Percentiles rank a stretch among this genome's conserved stretches.
These are phyloP conservation scores for Rhododendron kiyosumense DNA, from an alignment of 148 eudicot genomes.

Conservation along the genomic window DNA sequence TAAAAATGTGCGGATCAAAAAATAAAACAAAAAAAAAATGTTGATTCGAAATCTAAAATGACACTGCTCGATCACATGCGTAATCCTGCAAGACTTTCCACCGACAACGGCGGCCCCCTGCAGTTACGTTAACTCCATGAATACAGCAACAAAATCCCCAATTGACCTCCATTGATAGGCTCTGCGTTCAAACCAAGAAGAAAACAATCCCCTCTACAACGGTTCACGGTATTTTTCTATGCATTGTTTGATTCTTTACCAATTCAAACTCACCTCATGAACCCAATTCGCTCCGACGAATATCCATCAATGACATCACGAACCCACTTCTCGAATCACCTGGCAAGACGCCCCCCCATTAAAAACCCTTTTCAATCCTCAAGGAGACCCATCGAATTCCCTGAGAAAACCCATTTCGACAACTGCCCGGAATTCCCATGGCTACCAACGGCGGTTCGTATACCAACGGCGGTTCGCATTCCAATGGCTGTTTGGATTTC, in stretches of 20 bases:
- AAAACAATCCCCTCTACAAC: neutral
- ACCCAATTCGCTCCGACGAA: neutral
- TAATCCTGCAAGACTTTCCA: neutral
- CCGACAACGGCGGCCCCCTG: neutral
- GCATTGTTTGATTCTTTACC: too few relatives aligned
- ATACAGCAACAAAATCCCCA: neutral
- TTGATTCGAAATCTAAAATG: neutral
- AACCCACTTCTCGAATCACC: neutral
- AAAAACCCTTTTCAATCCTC: neutral
- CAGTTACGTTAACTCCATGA: neutral
- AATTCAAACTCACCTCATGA: too few relatives aligned
- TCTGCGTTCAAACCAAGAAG: neutral
- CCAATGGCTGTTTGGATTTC: conserved; percentile 13
- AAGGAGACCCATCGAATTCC: neutral
- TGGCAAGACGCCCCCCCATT: neutral
- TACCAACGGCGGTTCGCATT: neutral
- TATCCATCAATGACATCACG: neutral
- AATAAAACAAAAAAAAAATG: too few relatives aligned
- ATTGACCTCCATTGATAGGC: neutral
- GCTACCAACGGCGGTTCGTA: neutral
- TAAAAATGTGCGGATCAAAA: neutral
- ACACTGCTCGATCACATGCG: neutral
- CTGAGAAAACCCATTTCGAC: neutral
- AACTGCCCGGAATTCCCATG: neutral
- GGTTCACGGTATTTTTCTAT: too few relatives aligned